Conservation (phyloP, 352 stramenopile genomes). For the Phytophthora parvispora region DNA sequence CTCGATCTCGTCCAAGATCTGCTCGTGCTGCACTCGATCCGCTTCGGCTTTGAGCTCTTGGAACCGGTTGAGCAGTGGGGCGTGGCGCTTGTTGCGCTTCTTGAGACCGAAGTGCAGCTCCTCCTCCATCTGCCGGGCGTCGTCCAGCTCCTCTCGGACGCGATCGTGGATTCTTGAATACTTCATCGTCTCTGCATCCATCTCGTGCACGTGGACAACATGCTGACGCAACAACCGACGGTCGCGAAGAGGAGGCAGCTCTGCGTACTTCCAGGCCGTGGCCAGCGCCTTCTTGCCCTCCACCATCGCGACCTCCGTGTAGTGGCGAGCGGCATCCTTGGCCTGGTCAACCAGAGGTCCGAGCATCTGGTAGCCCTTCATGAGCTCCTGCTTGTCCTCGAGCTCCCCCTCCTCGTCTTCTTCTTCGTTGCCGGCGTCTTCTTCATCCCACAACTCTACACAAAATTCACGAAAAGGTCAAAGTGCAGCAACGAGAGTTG, state of each 20-base stretch:
- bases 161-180: slow-evolving; percentile 59
- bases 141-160: slow-evolving; percentile 52
- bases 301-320: slow-evolving; percentile 47
- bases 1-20: slow-evolving; percentile 57
- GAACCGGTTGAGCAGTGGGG: slow-evolving; percentile 57
- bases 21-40: slow-evolving; percentile 41
- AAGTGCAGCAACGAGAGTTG: not conserved
- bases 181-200: slow-evolving; percentile 71
- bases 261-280: slow-evolving; percentile 59
- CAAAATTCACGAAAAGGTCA: not conserved
- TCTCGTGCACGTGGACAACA: slow-evolving; percentile 62
- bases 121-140: slow-evolving; percentile 37
- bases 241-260: slow-evolving; percentile 64
- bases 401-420: slow-evolving; percentile 57
- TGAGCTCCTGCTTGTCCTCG: slow-evolving; percentile 71
- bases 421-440: slow-evolving; percentile 59
- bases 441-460: slow-evolving; percentile 74
- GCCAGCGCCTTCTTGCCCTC: slow-evolving; percentile 56
- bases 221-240: slow-evolving; percentile 71
- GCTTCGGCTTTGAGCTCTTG: slow-evolving; percentile 56
- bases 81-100: slow-evolving; percentile 68
- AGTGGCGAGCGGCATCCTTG: slow-evolving; percentile 47
- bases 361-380: slow-evolving; percentile 61
- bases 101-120: slow-evolving; percentile 66
- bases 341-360: slow-evolving; percentile 53